Base-by-base conservation (phyloP, 306 rosid species). In the Quercus berberidifolia region DNA sequence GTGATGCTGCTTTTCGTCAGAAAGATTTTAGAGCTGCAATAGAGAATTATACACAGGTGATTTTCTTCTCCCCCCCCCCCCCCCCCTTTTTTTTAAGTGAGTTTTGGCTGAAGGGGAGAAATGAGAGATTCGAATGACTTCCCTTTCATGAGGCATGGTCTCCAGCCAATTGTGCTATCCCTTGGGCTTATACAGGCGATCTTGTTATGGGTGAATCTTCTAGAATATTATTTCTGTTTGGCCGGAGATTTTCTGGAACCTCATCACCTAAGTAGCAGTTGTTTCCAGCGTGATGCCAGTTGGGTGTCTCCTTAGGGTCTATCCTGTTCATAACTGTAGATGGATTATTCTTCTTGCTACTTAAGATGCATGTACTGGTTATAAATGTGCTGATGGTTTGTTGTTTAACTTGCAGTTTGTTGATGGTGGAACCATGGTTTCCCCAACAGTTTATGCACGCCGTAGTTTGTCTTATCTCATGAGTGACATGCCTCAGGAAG, bases 401-500 rank as follows among this genome's bases (percentile, higher is more conserved):
- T 71, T 83, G 55, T 60, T 74, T 30, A 63, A 28, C 71, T 31
- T 69, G 79, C 90, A 92, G 95, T 89, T 92, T 83, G 78, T 90
- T 72, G 90, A 92, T 80, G 87, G 71, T 23, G 95, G 95, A 85
- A 90, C 91, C 56, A 90, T 90, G 95, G 83, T 87, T 71, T 92
- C 97, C 73, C 97, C 93, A 52, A 92, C 97, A 4, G 85, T 90
- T 41, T 86, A 80, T 46, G 92, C 92, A 13, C 83, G 95, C 15
- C 91, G 93, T 55, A 87, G 95, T 85, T 79, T 92, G 79, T 90
- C 84, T 83, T 85, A 90, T 74, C 95, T 92, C 67, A 90, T 90
- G 18, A 87, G 75, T n/a, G 92, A 86, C 86, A 86, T 86, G 92
- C 85, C 89, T 78, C 92, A 83, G 57, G 91, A 92, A 69, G 92